Evolutionary conservation across 495 filamentous ascomycete genomes (phyloP).

Genomic region (Parathielavia appendiculata): DNA sequence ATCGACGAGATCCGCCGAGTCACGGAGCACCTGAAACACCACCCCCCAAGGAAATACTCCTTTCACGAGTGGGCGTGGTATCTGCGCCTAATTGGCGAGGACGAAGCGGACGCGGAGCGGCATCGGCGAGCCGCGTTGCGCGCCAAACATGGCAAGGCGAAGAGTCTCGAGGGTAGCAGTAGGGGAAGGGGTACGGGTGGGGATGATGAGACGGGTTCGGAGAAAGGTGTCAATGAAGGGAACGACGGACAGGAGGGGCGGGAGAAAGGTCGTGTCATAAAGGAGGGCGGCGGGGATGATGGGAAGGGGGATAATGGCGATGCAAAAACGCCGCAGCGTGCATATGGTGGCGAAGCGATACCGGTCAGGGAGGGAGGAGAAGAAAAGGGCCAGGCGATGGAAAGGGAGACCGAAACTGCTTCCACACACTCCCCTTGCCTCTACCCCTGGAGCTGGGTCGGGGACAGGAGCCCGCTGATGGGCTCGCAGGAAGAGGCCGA

Average conservation of each 20-base stretch:
- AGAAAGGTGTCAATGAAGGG: not conserved
- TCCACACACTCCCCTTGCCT: not conserved
- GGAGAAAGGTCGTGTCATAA: constrained; percentile 8
- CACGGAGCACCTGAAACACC: constrained; percentile 55
- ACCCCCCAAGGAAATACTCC: constrained; percentile 61
- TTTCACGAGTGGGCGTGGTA: constrained; percentile 82
- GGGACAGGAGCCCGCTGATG: constrained; percentile 65
- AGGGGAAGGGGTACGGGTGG: constrained; percentile 2
- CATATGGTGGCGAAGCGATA: not conserved
- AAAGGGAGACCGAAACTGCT: not conserved
- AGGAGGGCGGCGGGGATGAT: constrained; percentile 8
- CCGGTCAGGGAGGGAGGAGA: constrained; percentile 13
- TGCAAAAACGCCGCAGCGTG: constrained; percentile 1
- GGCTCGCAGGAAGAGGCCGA: constrained; percentile 67
- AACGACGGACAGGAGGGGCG: constrained; percentile 1
- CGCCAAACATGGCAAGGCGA: not conserved
- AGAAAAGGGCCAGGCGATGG: constrained; percentile 3
- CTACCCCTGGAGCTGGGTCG: constrained; percentile 70
- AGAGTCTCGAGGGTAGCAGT: not conserved
- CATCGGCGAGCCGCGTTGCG: constrained; percentile 31
- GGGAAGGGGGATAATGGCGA: constrained; percentile 18
- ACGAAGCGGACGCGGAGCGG: constrained; percentile 48
- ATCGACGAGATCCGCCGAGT: constrained; percentile 64
- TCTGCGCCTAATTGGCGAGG: constrained; percentile 67
- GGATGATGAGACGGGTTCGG: not conserved